A percentile compares a stretch with the other conserved stretches of the same genome.
Conservation (phyloP, 371 early-diverging fungal genomes). For the Mortierella sp. region DNA sequence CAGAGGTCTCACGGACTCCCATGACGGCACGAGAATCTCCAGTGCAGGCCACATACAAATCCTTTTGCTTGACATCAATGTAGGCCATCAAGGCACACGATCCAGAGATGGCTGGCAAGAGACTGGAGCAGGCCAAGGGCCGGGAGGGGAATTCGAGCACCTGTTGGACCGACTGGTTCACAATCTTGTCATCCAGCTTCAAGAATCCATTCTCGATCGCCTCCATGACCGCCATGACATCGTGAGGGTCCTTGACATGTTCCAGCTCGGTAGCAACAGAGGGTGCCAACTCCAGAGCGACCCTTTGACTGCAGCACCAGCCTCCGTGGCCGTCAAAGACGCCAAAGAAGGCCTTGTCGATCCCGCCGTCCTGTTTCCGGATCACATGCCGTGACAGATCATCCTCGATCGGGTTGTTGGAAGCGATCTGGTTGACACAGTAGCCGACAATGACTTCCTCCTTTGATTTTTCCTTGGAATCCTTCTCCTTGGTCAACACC, state of each 20-base stretch:
- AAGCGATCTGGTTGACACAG: slow-evolving; percentile 66
- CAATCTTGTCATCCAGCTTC: slow-evolving; percentile 70
- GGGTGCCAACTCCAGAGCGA: slow-evolving; percentile 62
- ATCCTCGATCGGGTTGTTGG: slow-evolving; percentile 73
- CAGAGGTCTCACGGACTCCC: slow-evolving; percentile 54
- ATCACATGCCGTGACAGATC: slow-evolving; percentile 52
- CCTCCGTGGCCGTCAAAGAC: slow-evolving; percentile 78
- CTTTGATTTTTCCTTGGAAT: slow-evolving; percentile 19
- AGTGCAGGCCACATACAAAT: slow-evolving; percentile 83
- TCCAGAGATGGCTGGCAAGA: slow-evolving; percentile 74
- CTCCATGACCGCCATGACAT: slow-evolving; percentile 45
- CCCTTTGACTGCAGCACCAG: slow-evolving; percentile 61
- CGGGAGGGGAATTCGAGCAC: slow-evolving; percentile 61
- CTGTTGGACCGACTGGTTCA: slow-evolving; percentile 66
- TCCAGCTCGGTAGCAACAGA: slow-evolving; percentile 44
- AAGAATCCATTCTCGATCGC: slow-evolving; percentile 69
- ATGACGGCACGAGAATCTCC: slow-evolving; percentile 82
- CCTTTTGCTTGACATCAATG: slow-evolving; percentile 69
- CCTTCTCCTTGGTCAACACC: slow-evolving; percentile 25
- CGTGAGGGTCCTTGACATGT: slow-evolving; percentile 33
- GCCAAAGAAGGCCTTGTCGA: slow-evolving; percentile 65
- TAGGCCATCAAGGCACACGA: slow-evolving; percentile 86
- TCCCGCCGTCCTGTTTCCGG: slow-evolving; percentile 32
- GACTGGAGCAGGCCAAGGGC: slow-evolving; percentile 59
- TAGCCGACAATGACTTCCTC: slow-evolving; percentile 45